A percentile compares a stretch with the other conserved stretches of the same genome.
Conservation (phyloP, 495 filamentous ascomycete species). For the Podospora comata region DNA sequence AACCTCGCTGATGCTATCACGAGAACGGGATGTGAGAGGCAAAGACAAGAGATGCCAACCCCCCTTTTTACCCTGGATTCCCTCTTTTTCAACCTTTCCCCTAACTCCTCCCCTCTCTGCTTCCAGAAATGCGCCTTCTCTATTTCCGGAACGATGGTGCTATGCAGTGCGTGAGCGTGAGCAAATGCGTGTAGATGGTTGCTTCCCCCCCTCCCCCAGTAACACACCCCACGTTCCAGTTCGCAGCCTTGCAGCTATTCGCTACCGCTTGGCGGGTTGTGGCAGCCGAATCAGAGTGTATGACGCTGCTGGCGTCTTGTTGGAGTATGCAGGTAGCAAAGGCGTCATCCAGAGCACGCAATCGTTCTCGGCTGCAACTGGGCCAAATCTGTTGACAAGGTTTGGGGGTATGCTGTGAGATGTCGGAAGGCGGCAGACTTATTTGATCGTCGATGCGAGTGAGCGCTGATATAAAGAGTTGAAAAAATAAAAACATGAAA, state of each 20-base stretch:
- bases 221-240: slow-evolving; percentile 17
- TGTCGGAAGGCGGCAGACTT: background rate
- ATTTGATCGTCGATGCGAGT: too few species aligned
- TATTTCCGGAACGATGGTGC: background rate
- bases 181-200: background rate
- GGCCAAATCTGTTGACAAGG: slow-evolving; percentile 7
- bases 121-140: background rate
- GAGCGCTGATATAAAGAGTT: background rate
- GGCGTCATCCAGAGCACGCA: slow-evolving; percentile 36
- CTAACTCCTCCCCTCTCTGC: background rate
- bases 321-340: slow-evolving; percentile 12
- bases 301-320: slow-evolving; percentile 8
- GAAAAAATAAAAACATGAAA: slow-evolving; percentile 18
- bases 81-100: background rate
- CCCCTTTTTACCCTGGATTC: background rate
- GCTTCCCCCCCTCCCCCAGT: background rate
- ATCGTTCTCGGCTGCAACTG: slow-evolving; percentile 26
- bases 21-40: slow-evolving; percentile 3
- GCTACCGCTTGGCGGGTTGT: slow-evolving; percentile 18
- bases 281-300: slow-evolving; percentile 15
- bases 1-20: slow-evolving; percentile 16
- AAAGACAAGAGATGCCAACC: slow-evolving; percentile 1
- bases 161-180: background rate
- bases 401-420: background rate
- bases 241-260: slow-evolving; percentile 20